Evolutionary conservation across 2,329 filamentous ascomycete genomes (phyloP).

Genomic region (Fusarium austroafricanum): DNA sequence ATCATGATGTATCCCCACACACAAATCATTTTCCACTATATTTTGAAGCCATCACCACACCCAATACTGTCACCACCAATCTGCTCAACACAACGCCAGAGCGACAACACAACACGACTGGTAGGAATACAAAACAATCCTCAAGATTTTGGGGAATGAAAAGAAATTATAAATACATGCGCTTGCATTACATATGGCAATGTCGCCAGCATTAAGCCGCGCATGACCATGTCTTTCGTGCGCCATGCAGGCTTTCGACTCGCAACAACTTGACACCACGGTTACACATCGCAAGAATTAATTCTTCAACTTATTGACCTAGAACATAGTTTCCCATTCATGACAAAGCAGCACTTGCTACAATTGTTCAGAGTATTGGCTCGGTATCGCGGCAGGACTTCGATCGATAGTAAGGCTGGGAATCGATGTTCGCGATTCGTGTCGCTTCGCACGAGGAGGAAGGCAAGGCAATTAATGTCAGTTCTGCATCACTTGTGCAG

Average conservation of each 20-base stretch:
- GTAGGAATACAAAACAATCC: neutral
- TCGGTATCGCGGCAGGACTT: neutral
- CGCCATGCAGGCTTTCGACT: neutral
- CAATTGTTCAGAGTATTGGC: neutral
- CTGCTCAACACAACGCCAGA: neutral
- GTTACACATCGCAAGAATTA: neutral
- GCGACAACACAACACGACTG: neutral
- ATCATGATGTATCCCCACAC: neutral
- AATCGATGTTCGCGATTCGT: neutral
- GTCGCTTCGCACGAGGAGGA: neutral
- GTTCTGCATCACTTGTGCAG: neutral
- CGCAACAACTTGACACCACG: neutral
- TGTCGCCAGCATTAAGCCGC: neutral
- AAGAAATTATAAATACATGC: neutral
- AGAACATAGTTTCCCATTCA: neutral
- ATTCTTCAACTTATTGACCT: too few relatives aligned
- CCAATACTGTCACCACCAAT: neutral
- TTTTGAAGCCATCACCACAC: conserved; percentile 18
- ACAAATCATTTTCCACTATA: neutral
- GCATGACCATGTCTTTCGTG: neutral
- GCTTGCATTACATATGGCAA: conserved; percentile 6
- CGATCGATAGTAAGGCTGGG: neutral
- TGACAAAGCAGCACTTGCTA: conserved; percentile 13
- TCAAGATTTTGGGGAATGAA: neutral
- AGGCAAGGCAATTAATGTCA: neutral